Conservation (phyloP, 805 yeast genomes). For the Hemisphaericaspora nanyangensis region DNA sequence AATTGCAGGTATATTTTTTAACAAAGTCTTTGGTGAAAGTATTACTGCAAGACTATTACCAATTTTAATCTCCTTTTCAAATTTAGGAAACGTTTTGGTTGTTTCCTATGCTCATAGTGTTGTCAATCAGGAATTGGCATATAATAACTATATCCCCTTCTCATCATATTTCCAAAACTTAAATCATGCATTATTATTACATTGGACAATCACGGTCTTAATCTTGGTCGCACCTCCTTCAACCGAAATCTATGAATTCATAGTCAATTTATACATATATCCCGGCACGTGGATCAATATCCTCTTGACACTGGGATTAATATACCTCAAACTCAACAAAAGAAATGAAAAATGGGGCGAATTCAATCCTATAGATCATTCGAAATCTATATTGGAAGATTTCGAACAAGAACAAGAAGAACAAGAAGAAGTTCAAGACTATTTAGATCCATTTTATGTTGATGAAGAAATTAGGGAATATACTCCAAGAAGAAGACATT, state of each 20-base stretch:
- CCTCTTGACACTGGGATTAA: constrained; percentile 48
- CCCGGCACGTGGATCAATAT: constrained; percentile 61
- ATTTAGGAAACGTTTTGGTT: constrained; percentile 61
- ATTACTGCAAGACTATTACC: constrained; percentile 49
- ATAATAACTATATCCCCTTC: constrained; percentile 49
- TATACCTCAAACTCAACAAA: constrained; percentile 45
- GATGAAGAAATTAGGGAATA: constrained; percentile 5
- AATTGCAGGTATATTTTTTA: constrained; percentile 60
- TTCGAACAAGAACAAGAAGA: not conserved
- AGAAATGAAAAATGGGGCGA: constrained; percentile 40
- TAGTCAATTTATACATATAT: constrained; percentile 58
- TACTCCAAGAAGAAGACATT: constrained; percentile 5
- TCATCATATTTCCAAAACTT: constrained; percentile 42
- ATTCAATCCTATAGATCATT: constrained; percentile 11
- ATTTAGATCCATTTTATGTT: constrained; percentile 3
- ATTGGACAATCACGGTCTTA: constrained; percentile 53
- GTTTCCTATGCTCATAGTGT: constrained; percentile 59
- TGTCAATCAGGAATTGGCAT: constrained; percentile 56
- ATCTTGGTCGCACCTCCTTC: constrained; percentile 58
- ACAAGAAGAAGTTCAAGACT: not conserved
- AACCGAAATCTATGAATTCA: constrained; percentile 59
- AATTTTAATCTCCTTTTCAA: constrained; percentile 55
- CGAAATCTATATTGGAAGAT: not conserved
- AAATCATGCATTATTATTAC: constrained; percentile 45
- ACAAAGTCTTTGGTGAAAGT: constrained; percentile 54